Evolutionary conservation across 148 eudicot species (phyloP).

Genomic region (Pharnaceum exiguum): DNA sequence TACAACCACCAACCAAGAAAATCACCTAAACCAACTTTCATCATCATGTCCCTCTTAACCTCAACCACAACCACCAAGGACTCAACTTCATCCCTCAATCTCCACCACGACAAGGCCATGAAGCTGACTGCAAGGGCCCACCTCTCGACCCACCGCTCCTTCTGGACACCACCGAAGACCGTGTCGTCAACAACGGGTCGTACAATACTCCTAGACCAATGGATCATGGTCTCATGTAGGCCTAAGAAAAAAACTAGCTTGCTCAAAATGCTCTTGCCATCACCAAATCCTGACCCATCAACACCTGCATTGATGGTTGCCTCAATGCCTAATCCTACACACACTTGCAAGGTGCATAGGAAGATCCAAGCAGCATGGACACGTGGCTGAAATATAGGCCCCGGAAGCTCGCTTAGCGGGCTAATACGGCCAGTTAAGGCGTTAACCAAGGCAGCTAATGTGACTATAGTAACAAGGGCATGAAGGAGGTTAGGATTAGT

Average conservation of each 20-base stretch:
- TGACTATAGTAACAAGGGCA: constrained; percentile 35
- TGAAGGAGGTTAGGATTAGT: constrained; percentile 49
- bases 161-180: constrained; percentile 33
- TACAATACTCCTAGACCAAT: constrained; percentile 58
- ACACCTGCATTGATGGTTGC: constrained; percentile 48
- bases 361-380: constrained; percentile 56
- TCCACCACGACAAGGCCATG: constrained; percentile 69
- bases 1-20: constrained; percentile 80
- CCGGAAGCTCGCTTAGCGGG: constrained; percentile 16
- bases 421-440: constrained; percentile 33
- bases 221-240: constrained; percentile 66
- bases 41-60: constrained; percentile 44
- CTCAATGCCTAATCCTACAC: constrained; percentile 61
- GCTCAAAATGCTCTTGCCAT: constrained; percentile 31
- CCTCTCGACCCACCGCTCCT: constrained; percentile 58
- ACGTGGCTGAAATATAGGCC: constrained; percentile 24
- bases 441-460: constrained; percentile 36
- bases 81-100: constrained; percentile 70
- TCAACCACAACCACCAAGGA: constrained; percentile 59
- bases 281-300: constrained; percentile 42
- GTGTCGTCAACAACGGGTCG: constrained; percentile 81
- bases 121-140: constrained; percentile 47
- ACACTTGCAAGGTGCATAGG: constrained; percentile 50
- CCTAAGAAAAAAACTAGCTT: constrained; percentile 61
- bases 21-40: constrained; percentile 51